Conservation (phyloP, 768 basidiomycete genomes). For the Fomitopsis pulvina region DNA sequence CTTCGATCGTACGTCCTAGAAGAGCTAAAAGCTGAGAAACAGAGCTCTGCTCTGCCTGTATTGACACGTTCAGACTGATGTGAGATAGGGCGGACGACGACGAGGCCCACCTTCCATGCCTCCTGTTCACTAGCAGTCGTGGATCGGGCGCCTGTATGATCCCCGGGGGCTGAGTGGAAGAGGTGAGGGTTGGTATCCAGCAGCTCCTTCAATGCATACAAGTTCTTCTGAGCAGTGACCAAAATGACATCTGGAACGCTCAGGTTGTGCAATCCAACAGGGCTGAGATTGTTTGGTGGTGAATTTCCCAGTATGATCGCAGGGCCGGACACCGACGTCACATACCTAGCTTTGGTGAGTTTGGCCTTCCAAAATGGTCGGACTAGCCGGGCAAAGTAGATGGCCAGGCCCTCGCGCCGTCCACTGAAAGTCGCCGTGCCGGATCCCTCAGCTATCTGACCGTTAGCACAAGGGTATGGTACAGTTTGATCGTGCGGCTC, state of each 20-base stretch:
- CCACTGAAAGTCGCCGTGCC: conserved; percentile 81
- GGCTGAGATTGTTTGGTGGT: conserved; percentile 21
- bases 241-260: conserved; percentile 58
- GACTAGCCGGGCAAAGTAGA: conserved; percentile 82
- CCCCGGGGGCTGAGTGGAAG: conserved; percentile 76
- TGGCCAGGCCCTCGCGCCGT: conserved; percentile 78
- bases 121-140: conserved; percentile 67
- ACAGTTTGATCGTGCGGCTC: background rate
- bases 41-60: conserved; percentile 74
- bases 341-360: conserved; percentile 60
- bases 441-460: conserved; percentile 48
- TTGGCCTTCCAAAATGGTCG: conserved; percentile 85
- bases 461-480: conserved; percentile 1
- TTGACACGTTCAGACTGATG: background rate
- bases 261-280: conserved; percentile 44
- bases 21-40: conserved; percentile 72
- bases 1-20: conserved; percentile 84
- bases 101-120: conserved; percentile 69
- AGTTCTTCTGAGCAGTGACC: conserved; percentile 70
- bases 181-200: conserved; percentile 77
- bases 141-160: conserved; percentile 48
- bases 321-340: conserved; percentile 9
- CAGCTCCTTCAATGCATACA: conserved; percentile 70
- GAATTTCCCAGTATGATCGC: background rate
- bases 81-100: background rate